A percentile compares a stretch with the other conserved stretches of the same genome.
Conservation (phyloP, 1,139 yeast genomes). For the Candida neerlandica region DNA sequence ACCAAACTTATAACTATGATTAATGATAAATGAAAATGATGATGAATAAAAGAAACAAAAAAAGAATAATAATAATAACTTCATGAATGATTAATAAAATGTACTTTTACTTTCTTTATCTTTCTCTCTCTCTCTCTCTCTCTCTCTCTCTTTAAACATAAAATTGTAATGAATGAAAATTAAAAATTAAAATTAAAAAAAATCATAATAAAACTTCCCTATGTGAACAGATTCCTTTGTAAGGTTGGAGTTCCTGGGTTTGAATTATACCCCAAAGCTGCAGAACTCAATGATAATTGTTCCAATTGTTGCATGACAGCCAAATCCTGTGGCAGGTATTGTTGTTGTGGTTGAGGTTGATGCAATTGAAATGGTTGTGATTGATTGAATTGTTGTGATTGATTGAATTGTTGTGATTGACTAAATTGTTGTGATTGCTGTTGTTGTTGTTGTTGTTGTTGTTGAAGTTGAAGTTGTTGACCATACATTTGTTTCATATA, state of each 20-base stretch:
- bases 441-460: slow-evolving; percentile 19
- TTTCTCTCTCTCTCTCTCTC: no score
- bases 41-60: not conserved
- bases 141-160: no score
- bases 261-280: slow-evolving; percentile 51
- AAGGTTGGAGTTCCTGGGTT: slow-evolving; percentile 45
- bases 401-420: slow-evolving; percentile 15
- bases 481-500: slow-evolving; percentile 15
- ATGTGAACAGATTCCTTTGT: slow-evolving; percentile 14
- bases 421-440: no score
- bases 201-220: no score
- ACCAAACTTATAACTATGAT: not conserved
- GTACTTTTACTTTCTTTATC: no score
- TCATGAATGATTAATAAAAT: not conserved
- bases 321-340: slow-evolving; percentile 30
- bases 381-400: slow-evolving; percentile 16
- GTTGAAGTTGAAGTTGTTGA: slow-evolving; percentile 15
- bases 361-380: slow-evolving; percentile 11
- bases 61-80: not conserved
- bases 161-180: not conserved
- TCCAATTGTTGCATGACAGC: slow-evolving; percentile 53
- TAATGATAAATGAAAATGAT: no score
- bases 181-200: no score
- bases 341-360: slow-evolving; percentile 17
- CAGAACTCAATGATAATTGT: slow-evolving; percentile 50